phyloP scores from a whole-genome alignment of 1,284 basidiomycete genomes.

The Clitocybe nebularis region DNA sequence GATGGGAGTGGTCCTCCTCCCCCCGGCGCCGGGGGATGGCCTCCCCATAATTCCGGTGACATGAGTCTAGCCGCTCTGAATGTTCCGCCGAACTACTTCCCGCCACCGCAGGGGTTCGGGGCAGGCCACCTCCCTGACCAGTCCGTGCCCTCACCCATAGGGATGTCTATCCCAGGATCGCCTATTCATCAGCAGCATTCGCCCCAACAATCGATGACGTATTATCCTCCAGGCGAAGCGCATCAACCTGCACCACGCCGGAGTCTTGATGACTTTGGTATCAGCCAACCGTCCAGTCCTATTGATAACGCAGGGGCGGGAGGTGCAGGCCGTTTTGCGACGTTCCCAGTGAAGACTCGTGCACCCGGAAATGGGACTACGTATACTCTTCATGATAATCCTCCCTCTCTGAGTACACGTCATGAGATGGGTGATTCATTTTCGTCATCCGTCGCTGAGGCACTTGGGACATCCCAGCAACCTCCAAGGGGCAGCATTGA shows the following conservation, averaged over 20 bases:
- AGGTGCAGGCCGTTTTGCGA: constrained; percentile 47
- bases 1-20: not conserved
- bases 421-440: constrained; percentile 39
- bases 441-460: constrained; percentile 48
- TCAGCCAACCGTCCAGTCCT: constrained; percentile 14
- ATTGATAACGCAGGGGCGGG: constrained; percentile 23
- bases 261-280: constrained; percentile 40
- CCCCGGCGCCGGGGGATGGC: constrained; percentile 7
- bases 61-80: constrained; percentile 3
- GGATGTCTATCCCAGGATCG: constrained; percentile 12
- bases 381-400: constrained; percentile 25
- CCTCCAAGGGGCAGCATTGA: constrained; percentile 9
- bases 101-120: constrained; percentile 19
- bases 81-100: constrained; percentile 14
- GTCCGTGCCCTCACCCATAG: too few species aligned
- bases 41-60: constrained; percentile 4
- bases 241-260: constrained; percentile 9
- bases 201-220: constrained; percentile 12
- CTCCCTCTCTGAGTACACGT: constrained; percentile 26
- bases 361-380: constrained; percentile 7
- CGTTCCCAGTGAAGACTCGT: constrained; percentile 46
- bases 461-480: constrained; percentile 30
- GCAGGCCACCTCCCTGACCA: constrained; percentile 25
- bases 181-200: constrained; percentile 9
- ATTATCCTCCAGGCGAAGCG: constrained; percentile 7